Evolutionary conservation across 305 asterid species (phyloP).

Genomic region (Rubia tinctorum): DNA sequence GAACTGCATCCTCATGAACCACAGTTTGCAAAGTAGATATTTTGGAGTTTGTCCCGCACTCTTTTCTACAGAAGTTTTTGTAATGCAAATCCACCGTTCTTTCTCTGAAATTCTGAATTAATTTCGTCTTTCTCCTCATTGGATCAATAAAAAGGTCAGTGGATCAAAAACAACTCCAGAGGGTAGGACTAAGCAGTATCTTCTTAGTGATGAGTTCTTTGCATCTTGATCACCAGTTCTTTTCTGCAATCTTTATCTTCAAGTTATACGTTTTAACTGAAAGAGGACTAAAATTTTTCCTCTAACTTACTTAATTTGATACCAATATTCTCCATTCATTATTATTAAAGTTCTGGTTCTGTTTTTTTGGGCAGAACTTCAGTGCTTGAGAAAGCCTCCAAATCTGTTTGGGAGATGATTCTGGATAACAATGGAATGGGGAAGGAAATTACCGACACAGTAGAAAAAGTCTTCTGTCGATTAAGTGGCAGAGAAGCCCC

Average conservation of each 20-base stretch:
- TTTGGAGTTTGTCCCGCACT: neutral
- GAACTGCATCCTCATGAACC: neutral
- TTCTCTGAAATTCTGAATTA: neutral
- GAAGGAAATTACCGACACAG: slow-evolving; percentile 77
- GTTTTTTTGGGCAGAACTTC: slow-evolving; percentile 58
- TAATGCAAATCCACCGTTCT: neutral
- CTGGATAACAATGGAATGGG: slow-evolving; percentile 85
- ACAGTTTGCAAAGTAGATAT: neutral
- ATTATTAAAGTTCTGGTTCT: slow-evolving; percentile 10
- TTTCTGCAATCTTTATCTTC: neutral
- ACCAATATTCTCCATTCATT: slow-evolving; percentile 1
- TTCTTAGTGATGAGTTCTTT: neutral
- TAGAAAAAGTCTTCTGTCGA: slow-evolving; percentile 82
- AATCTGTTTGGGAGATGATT: slow-evolving; percentile 86
- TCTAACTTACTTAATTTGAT: neutral
- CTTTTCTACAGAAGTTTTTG: neutral
- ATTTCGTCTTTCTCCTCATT: neutral
- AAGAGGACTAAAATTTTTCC: neutral
- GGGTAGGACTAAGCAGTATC: neutral
- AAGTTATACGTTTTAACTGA: neutral
- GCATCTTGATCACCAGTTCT: neutral
- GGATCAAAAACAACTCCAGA: neutral
- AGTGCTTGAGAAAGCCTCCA: slow-evolving; percentile 96
- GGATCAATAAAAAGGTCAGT: neutral
- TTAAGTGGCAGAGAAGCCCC: slow-evolving; percentile 93